phyloP scores from a whole-genome alignment of 768 basidiomycete species.

The Daedalea quercina region DNA sequence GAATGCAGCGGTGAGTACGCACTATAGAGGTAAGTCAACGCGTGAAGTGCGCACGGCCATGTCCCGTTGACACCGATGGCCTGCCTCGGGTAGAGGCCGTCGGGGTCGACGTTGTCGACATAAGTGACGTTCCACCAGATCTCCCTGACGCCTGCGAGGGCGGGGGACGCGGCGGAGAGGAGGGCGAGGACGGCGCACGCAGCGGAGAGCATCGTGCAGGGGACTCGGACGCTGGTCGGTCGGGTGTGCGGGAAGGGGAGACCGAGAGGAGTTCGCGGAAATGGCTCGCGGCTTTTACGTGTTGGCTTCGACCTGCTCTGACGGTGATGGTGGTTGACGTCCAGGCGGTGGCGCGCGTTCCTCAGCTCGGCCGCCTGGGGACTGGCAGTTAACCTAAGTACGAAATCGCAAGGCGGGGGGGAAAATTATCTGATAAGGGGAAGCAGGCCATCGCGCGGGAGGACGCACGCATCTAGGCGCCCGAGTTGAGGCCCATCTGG shows the following conservation, averaged over 20 bases:
- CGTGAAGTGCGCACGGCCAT: conserved; percentile 61
- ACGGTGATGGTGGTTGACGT: too few relatives aligned
- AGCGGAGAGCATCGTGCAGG: conserved; percentile 13
- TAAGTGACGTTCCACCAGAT: conserved; percentile 92
- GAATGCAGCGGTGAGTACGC: background rate
- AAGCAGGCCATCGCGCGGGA: background rate
- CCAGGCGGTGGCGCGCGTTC: too few relatives aligned
- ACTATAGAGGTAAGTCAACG: background rate
- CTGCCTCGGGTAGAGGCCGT: conserved; percentile 68
- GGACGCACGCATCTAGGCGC: background rate
- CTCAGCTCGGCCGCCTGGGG: too few relatives aligned
- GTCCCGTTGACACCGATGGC: conserved; percentile 87
- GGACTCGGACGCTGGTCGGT: conserved; percentile 1
- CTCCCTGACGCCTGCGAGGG: conserved; percentile 62
- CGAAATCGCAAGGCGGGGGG: too few relatives aligned
- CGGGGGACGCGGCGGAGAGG: conserved; percentile 29
- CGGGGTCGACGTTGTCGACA: conserved; percentile 72
- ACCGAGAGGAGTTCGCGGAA: conserved; percentile 2
- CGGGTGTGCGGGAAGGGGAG: conserved; percentile 6
- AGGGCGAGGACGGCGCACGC: conserved; percentile 19
- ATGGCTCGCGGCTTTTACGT: background rate
- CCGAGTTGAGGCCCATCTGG: background rate
- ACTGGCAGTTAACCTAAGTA: too few relatives aligned
- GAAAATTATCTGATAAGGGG: conserved; percentile 19
- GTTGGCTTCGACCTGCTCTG: background rate